phyloP scores from a whole-genome alignment of 2,329 filamentous ascomycete genomes.

The Chaetomiaceae sp. region DNA sequence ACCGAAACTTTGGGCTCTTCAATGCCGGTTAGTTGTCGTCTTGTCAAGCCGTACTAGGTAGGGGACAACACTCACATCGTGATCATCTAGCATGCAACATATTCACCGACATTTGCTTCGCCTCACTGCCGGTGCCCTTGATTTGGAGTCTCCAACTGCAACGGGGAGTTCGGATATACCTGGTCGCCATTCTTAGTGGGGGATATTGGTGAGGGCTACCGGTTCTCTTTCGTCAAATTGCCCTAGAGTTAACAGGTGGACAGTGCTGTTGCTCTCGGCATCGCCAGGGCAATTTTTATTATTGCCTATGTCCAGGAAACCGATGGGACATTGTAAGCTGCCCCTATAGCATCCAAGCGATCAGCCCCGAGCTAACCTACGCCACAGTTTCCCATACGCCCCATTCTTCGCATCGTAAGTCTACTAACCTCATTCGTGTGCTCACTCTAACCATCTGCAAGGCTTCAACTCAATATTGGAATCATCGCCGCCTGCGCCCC shows the following conservation, averaged over 20 bases:
- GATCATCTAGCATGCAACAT: conserved; percentile 30
- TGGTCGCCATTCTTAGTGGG: conserved; percentile 31
- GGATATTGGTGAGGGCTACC: conserved; percentile 28
- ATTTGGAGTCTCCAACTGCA: conserved; percentile 32
- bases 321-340: conserved; percentile 27
- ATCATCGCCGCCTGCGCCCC: conserved; percentile 25
- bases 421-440: not conserved
- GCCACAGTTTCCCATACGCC: conserved; percentile 23
- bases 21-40: conserved; percentile 22
- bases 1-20: conserved; percentile 23
- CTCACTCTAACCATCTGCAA: conserved; percentile 1
- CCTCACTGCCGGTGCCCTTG: conserved; percentile 30
- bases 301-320: conserved; percentile 29
- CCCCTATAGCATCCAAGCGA: not conserved
- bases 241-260: not conserved
- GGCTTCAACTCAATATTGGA: conserved; percentile 29
- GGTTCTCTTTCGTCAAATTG: too few relatives aligned
- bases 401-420: conserved; percentile 28
- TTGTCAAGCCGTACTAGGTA: too few relatives aligned
- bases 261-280: conserved; percentile 30
- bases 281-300: conserved; percentile 32
- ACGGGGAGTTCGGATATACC: conserved; percentile 27
- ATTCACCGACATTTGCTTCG: conserved; percentile 30
- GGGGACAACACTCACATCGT: too few relatives aligned
- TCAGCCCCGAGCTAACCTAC: not conserved